Conservation (phyloP, 192 early-diverging fungal species). For the Coemansia sp. region DNA sequence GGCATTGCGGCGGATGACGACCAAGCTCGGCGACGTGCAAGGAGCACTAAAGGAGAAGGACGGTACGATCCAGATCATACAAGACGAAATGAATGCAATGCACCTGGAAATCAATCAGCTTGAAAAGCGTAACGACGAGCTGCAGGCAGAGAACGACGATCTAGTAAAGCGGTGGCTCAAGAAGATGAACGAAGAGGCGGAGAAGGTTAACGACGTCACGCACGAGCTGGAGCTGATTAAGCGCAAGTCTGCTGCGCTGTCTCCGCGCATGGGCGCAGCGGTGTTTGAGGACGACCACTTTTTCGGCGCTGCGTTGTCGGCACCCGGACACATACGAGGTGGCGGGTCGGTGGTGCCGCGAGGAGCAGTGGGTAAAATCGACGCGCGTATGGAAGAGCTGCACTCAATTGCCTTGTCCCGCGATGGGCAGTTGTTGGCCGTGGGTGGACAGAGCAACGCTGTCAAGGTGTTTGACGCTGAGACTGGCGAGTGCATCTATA, state of each 20-base stretch:
- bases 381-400: slow-evolving; percentile 66
- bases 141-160: slow-evolving; percentile 84
- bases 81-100: slow-evolving; percentile 88
- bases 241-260: slow-evolving; percentile 45
- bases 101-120: slow-evolving; percentile 87
- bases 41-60: slow-evolving; percentile 82
- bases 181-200: slow-evolving; percentile 86
- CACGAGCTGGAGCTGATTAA: slow-evolving; percentile 79
- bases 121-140: slow-evolving; percentile 64
- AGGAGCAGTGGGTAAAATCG: slow-evolving; percentile 44
- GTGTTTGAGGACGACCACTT: slow-evolving; percentile 41
- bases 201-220: slow-evolving; percentile 93
- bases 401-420: slow-evolving; percentile 74
- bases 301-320: slow-evolving; percentile 34
- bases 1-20: slow-evolving; percentile 31
- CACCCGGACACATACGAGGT: slow-evolving; percentile 19
- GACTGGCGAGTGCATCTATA: slow-evolving; percentile 62
- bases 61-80: slow-evolving; percentile 87
- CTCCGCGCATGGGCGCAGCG: slow-evolving; percentile 27
- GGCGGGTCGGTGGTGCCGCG: slow-evolving; percentile 36
- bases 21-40: slow-evolving; percentile 39
- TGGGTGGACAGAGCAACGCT: slow-evolving; percentile 80
- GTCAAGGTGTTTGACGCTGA: slow-evolving; percentile 78
- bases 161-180: slow-evolving; percentile 90
- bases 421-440: slow-evolving; percentile 72